A percentile compares a stretch with the other conserved stretches of the same genome.
These are phyloP conservation scores for Salvia rosmarinus DNA, from an alignment of 257 asterid genomes.

Conservation along the genomic window DNA sequence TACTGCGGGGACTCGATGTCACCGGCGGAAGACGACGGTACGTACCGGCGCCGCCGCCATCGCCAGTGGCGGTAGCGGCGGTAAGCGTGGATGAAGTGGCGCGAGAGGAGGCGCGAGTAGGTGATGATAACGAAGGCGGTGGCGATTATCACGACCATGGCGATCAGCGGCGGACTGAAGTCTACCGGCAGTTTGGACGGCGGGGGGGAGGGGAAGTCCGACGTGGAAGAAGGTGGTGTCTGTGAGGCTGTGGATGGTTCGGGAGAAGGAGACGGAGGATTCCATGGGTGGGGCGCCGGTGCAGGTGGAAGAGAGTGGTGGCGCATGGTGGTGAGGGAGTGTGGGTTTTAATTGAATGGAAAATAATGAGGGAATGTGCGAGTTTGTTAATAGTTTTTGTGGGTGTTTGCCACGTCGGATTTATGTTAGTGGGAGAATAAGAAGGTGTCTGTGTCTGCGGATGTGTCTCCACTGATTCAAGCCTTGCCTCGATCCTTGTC, in stretches of 20 bases:
- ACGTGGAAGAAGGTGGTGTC: conserved; percentile 20
- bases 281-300: conserved; percentile 36
- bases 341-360: no score
- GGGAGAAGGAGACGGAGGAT: conserved; percentile 35
- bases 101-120: conserved; percentile 86
- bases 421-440: no score
- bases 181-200: conserved; percentile 71
- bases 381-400: no score
- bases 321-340: conserved; percentile 40
- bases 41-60: conserved; percentile 64
- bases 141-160: conserved; percentile 82
- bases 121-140: conserved; percentile 85
- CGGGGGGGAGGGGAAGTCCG: conserved; percentile 42
- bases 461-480: no score
- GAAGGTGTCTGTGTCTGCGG: no score
- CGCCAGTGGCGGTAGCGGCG: conserved; percentile 79
- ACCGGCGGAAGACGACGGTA: conserved; percentile 73
- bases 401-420: no score
- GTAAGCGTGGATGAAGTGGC: conserved; percentile 61
- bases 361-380: no score
- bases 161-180: conserved; percentile 92
- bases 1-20: conserved; percentile 82
- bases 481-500: no score
- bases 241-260: neutral
- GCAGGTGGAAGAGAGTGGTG: conserved; percentile 44